Evolutionary conservation across 23 red algal species (phyloP), one percentile per base, ranked within the genome.

Genomic region (Agarophyton chilense): DNA sequence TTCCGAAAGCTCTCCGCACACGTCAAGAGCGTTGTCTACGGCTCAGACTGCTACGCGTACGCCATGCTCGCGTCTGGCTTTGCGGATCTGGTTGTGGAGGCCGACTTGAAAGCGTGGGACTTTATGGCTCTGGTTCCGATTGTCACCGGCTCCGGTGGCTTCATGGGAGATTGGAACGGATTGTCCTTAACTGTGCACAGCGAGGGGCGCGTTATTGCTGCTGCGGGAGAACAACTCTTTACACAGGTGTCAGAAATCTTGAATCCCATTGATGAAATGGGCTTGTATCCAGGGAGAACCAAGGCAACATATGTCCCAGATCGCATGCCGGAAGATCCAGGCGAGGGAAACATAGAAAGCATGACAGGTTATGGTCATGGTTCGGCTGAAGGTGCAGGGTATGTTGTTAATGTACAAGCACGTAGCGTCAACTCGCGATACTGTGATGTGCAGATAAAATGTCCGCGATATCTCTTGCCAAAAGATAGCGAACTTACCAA

Each of bases 21-120:
- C 1, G 93, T 85, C 14, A 82, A 88, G 56, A 57, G 80, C 42
- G 86, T 89, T 26, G 67, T 94, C 10, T 98, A 94, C 61, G 96
- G 96, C 22, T 77, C 72, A 54, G 96, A 98, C 66, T 93, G 92
- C 34, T 98, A 98, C 68, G 96, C 83, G 45, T 98, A 98, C 78
- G 96, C 92, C n/a, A 68, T 98, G 35, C 82, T 98, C 0, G 96
- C 96, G 21, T 86, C 86, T 5, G 96, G 96, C 10, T 87, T 53
- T 54, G 76, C 82, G 17, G 90, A 98, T 57, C 60, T 95, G 28
- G 90, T 98, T 16, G 90, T 91, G 21, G 96, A 98, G 70, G 96
- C 96, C 18, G 96, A 98, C 60, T 53, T 98, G 2, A 98, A 98
- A 77, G 88, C 86, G 32, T 98, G 96, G 96, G 96, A 98, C 60